Base-by-base conservation (phyloP, 805 yeast species). In the Spathaspora gorwiae region DNA sequence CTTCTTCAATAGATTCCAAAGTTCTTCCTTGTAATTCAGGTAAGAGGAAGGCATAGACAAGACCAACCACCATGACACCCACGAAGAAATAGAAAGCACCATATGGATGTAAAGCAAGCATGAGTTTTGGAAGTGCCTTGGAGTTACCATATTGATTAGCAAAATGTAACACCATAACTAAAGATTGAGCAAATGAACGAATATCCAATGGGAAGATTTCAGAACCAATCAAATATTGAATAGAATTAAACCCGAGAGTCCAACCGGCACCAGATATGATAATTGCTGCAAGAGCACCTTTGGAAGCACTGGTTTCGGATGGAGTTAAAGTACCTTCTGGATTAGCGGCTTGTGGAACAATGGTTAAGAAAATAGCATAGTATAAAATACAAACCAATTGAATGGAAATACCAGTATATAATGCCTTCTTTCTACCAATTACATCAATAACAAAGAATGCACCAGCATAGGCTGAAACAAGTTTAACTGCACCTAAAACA, bases 211-310 rank as follows among this genome's bases (percentile, higher is more conserved):
- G 82, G 52, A 77, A 68, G 43, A 78, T 72, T 53, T 78, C 83
- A 7, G 81, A 68, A 48, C 75, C 76, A 51, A 78, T 57, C 50
- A 78, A 62, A 54, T 77, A 78, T 54, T 78, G 82, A 37, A 76
- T 60, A 1, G 78, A 64, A 59, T 79, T 78, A 72, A 75, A 79
- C 30, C 82, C 82, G 59, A 77, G 55, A 26, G 79, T 73, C 83
- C 83, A 78, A 27, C 80, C 81, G 12, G 68, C 61, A 49, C 82
- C 82, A 19, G 68, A 64, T 26, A 77, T 52, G 54, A 65, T 76
- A 29, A 78, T 54, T 39, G 76, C 69, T 0, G 79, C 78, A 43
- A 77, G 52, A 8, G 81, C 81, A 42, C 67, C 78, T 43, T 61
- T 55, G 27, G 77, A 67, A 1, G 79, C 79, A 2, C 52, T 51